Base-by-base conservation (phyloP, 768 basidiomycete species). In the Suillus spraguei region DNA sequence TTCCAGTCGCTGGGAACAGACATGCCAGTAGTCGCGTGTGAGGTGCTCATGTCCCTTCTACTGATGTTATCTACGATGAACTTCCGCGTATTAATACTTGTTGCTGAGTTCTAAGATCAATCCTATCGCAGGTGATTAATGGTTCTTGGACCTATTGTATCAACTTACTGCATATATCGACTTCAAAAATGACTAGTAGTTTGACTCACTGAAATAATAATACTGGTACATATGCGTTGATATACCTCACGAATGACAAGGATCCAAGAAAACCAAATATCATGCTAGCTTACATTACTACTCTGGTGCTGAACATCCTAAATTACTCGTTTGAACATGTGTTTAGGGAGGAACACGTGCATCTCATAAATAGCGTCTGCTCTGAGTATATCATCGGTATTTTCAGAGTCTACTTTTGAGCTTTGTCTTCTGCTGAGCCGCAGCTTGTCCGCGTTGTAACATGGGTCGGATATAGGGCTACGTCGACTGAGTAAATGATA, bases 381-480 rank as follows among this genome's bases (percentile, higher is more conserved):
- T 36, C 20, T 17, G 32, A 10, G 24, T 53, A 14, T 14, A 39
- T 2, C 38, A 39, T 39, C 5, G 13, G 38, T 39, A 39, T 14
- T 14, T 39, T 39, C 38, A 39, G 14, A 44, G 22, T 11, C 8
- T 56, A 28, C 55, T 39, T 24, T 56, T 39, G 17, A 39, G 16
- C 16, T 56, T 56, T 4, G 28, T 4, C 55, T 39, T 56, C 42
- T 35, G 55, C 36, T 24, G 41, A 20, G 76, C 79, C 33, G 78
- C 69, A 52, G 68, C 73, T 64, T 77, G 79, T 2, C 87, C 86
- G 3, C 85, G 79, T 60, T 76, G 65, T 24, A 87, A 70, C 59
- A 87, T 77, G 2, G 85, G 83, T 63, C 79, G 83, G 65, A 87
- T 85, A n/a, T 80, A 82, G 53, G 78, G 72, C 84, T 63, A 62